These are phyloP conservation scores for Trapa bicornis DNA, from an alignment of 345 rosid genomes.

Conservation along the genomic window DNA sequence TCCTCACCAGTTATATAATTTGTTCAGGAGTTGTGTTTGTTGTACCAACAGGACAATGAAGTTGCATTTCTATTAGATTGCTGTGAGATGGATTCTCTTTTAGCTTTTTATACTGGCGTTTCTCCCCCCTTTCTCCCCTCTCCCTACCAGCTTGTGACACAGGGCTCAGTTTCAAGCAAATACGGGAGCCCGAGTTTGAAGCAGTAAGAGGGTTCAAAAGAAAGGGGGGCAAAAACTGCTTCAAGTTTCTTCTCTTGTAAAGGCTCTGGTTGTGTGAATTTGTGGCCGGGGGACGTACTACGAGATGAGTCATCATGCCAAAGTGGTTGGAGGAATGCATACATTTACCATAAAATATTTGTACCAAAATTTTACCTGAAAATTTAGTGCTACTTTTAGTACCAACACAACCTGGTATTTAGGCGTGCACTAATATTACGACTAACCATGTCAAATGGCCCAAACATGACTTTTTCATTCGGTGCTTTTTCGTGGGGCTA, in stretches of 20 bases:
- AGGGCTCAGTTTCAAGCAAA: not conserved
- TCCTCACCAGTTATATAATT: not conserved
- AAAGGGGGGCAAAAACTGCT: not conserved
- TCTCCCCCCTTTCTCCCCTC: not conserved
- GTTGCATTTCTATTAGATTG: not conserved
- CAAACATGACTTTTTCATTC: too few species aligned
- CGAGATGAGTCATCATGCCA: not conserved
- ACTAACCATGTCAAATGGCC: too few species aligned
- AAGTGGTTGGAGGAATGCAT: not conserved
- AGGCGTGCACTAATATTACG: too few species aligned
- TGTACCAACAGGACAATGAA: slow-evolving; percentile 1
- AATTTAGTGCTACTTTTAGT: too few species aligned
- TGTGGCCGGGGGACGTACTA: not conserved
- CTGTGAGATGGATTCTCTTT: not conserved
- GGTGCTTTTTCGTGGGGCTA: too few species aligned
- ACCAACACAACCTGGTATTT: too few species aligned
- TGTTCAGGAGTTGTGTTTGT: not conserved
- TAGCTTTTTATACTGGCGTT: not conserved
- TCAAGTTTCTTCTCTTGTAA: not conserved
- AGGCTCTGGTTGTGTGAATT: not conserved
- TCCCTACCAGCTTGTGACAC: not conserved
- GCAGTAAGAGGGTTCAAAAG: not conserved
- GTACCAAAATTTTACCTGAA: too few species aligned
- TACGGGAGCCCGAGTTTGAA: not conserved
- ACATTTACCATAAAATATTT: not conserved